phyloP scores from a whole-genome alignment of 2,329 filamentous ascomycete species.

The Monosporascus sp. region DNA sequence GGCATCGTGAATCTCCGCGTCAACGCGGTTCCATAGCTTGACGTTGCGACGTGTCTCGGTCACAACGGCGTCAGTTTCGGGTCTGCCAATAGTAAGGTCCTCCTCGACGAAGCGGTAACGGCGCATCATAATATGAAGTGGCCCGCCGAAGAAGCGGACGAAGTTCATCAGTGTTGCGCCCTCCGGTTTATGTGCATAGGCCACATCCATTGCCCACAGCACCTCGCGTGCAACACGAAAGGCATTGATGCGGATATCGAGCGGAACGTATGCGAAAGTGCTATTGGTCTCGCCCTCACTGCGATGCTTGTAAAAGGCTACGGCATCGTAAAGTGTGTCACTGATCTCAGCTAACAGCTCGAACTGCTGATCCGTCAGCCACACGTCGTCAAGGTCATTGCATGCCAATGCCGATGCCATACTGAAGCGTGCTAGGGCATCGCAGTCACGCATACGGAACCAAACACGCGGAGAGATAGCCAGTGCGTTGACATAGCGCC shows the following conservation, averaged over 20 bases:
- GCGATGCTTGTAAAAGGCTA: slow-evolving; percentile 29
- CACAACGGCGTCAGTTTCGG: slow-evolving; percentile 19
- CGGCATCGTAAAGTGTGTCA: slow-evolving; percentile 25
- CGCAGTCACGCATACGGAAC: slow-evolving; percentile 30
- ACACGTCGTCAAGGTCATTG: slow-evolving; percentile 23
- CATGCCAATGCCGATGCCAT: slow-evolving; percentile 26
- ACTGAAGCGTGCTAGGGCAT: slow-evolving; percentile 27
- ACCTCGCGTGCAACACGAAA: slow-evolving; percentile 23
- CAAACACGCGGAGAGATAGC: slow-evolving; percentile 18
- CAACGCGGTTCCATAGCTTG: slow-evolving; percentile 29
- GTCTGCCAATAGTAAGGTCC: slow-evolving; percentile 20
- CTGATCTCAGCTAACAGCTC: slow-evolving; percentile 19
- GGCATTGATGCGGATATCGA: slow-evolving; percentile 15
- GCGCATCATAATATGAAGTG: slow-evolving; percentile 30
- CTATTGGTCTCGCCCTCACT: slow-evolving; percentile 29
- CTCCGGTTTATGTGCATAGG: slow-evolving; percentile 7
- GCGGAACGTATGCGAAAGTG: slow-evolving; percentile 25
- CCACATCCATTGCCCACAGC: slow-evolving; percentile 28
- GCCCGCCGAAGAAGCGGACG: slow-evolving; percentile 24
- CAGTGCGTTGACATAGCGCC: slow-evolving; percentile 23
- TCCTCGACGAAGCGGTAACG: slow-evolving; percentile 30
- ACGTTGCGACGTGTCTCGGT: slow-evolving; percentile 17
- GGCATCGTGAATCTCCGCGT: slow-evolving; percentile 1
- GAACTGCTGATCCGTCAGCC: slow-evolving; percentile 17
- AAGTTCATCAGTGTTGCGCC: slow-evolving; percentile 16